A percentile compares a stretch with the other conserved stretches of the same genome.
These are phyloP conservation scores for Eucalyptus dawsonii DNA, from an alignment of 345 rosid species.

Conservation along the genomic window DNA sequence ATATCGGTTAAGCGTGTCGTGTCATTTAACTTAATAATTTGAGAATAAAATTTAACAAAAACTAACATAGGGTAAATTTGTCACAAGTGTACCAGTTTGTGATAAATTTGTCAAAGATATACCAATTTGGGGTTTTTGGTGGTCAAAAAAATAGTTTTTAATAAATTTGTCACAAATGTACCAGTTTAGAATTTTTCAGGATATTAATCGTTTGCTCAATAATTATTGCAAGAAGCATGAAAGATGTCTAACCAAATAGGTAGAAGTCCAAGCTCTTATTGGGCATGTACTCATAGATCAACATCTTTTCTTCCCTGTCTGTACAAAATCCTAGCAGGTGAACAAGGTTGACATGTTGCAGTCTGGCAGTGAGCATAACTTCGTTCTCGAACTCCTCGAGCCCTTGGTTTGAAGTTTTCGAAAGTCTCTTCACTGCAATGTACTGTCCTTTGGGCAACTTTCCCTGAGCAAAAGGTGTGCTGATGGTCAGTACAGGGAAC, in stretches of 20 bases:
- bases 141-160: no score
- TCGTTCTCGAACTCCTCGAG: constrained; percentile 21
- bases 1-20: no score
- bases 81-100: no score
- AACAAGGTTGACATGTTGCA: constrained; percentile 30
- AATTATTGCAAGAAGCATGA: neutral
- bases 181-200: no score
- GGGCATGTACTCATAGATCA: constrained; percentile 25
- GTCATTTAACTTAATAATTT: no score
- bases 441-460: constrained; percentile 8
- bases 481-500: neutral
- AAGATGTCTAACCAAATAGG: constrained; percentile 5
- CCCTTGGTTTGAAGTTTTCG: constrained; percentile 24
- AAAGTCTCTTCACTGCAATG: constrained; percentile 34
- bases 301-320: constrained; percentile 22
- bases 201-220: neutral
- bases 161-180: no score
- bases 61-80: no score
- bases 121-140: no score
- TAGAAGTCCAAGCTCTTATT: constrained; percentile 19
- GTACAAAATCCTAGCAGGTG: constrained; percentile 16
- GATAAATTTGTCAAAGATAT: no score
- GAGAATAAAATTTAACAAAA: no score
- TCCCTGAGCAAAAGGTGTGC: constrained; percentile 1
- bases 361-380: constrained; percentile 18